Evolutionary conservation across 2,329 filamentous ascomycete species (phyloP), one percentile per base, ranked within the genome.

Genomic region (Endoconidiophora polonica): DNA sequence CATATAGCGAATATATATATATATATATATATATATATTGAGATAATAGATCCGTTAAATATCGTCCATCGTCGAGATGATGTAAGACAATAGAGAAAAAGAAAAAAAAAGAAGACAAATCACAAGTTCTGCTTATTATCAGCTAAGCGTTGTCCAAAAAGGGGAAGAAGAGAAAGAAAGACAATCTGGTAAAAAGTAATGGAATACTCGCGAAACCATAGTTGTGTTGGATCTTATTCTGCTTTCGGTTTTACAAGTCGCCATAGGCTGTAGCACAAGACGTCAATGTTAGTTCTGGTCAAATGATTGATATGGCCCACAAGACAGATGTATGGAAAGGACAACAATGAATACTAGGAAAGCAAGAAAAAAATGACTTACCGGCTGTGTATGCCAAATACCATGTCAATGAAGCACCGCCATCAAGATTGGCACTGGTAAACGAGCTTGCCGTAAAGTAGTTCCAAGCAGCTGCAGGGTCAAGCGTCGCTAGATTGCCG

Each of bases 341-440:
- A 23, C 20, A 20, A 24, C 16, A 22, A 23, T 24, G 16, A 47
- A 41, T 1, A 38, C 42, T 7, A 7, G 33, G 5, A 36, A 6
- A 5, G 16, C 16, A 18, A 22, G 23, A 3, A 38, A 12, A 24
- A 36, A 18, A 14, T 26, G 46, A 71, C 71, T 76, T 61, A 79
- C 83, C 81, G 56, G 85, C 86, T 58, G 80, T 71, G 63, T 79
- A 86, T 39, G 82, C 80, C 65, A 93, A 65, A 66, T 88, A 93
- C 86, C 86, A 94, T 24, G 85, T 90, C 64, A 79, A 68, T 59
- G 79, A 83, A 2, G 85, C 86, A 14, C 91, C 90, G 1, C 84
- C 86, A 65, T 95, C 86, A 42, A 91, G 64, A 74, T 77, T 86
- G 40, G 65, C 63, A 36, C 73, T 68, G 59, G 87, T 72, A 59